phyloP scores from a whole-genome alignment of 2,329 filamentous ascomycete species.

The Stagonosporopsis cucurbitacearum region DNA sequence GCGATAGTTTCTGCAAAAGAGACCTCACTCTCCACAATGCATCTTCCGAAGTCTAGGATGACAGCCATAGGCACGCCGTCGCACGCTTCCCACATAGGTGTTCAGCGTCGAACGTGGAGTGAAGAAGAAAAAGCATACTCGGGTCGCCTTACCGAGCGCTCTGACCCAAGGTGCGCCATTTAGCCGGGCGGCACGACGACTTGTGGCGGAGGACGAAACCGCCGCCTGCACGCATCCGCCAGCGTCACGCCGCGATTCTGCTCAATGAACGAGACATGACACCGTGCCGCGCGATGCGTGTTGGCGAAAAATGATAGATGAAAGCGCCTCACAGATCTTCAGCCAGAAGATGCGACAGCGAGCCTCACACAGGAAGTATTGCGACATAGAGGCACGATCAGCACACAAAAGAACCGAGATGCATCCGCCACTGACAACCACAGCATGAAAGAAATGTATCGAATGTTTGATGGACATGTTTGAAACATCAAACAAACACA shows the following conservation, averaged over 20 bases:
- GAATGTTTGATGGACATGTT: constrained; percentile 18
- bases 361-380: not conserved
- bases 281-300: not conserved
- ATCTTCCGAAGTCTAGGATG: not conserved
- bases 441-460: constrained; percentile 9
- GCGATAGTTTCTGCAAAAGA: too few species aligned
- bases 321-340: not conserved
- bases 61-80: too few species aligned
- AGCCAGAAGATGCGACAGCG: not conserved
- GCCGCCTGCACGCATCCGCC: not conserved
- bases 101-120: not conserved
- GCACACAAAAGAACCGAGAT: not conserved
- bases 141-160: not conserved
- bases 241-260: constrained; percentile 11
- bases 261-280: constrained; percentile 1
- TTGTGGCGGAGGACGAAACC: not conserved
- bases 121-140: not conserved
- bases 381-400: constrained; percentile 11
- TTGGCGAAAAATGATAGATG: constrained; percentile 1
- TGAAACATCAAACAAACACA: constrained; percentile 14
- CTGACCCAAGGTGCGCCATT: not conserved
- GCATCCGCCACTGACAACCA: not conserved
- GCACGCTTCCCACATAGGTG: not conserved
- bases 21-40: not conserved
- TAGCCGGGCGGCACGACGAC: constrained; percentile 8